A percentile compares a stretch with the other conserved stretches of the same genome.
Evolutionary conservation across 2,329 filamentous ascomycete species (phyloP).

Genomic region (Aspergillus quadricinctus): DNA sequence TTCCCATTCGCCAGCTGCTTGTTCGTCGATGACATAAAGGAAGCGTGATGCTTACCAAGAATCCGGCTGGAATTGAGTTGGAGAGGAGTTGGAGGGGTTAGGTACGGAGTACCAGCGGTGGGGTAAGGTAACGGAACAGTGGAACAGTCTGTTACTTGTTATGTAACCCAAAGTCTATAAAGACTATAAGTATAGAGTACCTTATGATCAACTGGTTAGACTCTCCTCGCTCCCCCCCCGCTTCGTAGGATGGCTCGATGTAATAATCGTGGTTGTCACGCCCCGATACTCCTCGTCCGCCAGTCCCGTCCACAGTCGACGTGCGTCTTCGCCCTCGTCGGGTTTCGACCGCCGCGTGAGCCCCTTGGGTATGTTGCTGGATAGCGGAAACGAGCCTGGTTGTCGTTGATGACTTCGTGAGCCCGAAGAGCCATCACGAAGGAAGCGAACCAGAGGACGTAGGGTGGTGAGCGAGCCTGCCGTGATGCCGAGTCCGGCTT

Average conservation of each 20-base stretch:
- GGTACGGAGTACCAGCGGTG: too few relatives aligned
- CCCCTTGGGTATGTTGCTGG: constrained; percentile 9
- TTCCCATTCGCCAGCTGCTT: too few relatives aligned
- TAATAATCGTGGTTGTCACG: constrained; percentile 21
- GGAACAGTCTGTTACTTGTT: not conserved
- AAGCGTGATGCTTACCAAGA: not conserved
- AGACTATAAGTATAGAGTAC: too few relatives aligned
- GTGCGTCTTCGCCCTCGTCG: constrained; percentile 1
- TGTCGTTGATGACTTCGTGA: constrained; percentile 11
- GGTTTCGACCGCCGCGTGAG: constrained; percentile 4
- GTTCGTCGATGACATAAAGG: not conserved
- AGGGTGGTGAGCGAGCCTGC: constrained; percentile 34
- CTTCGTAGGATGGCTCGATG: constrained; percentile 4
- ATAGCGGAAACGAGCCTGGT: constrained; percentile 16
- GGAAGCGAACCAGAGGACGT: constrained; percentile 40
- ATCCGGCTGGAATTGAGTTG: not conserved
- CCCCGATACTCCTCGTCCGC: constrained; percentile 18
- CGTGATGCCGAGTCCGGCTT: constrained; percentile 32
- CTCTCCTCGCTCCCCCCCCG: constrained; percentile 18
- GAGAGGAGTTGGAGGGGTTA: too few relatives aligned
- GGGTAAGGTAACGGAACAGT: not conserved
- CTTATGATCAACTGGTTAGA: constrained; percentile 6
- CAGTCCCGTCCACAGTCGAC: constrained; percentile 17
- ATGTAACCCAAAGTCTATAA: not conserved
- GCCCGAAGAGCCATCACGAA: constrained; percentile 20